These are phyloP conservation scores for Diversispora eburnea DNA, from an alignment of 192 early-diverging fungal species.

Conservation along the genomic window DNA sequence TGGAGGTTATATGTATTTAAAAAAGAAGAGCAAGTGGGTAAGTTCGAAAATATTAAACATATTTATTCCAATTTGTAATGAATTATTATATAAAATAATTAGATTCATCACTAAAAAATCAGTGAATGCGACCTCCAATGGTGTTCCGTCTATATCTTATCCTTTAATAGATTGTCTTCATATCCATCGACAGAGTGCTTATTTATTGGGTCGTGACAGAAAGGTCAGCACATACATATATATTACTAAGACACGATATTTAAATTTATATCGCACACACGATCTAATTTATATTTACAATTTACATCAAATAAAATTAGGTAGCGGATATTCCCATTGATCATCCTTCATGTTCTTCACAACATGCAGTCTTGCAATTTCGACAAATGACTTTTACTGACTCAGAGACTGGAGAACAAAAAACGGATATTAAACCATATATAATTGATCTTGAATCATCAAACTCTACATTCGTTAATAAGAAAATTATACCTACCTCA, in stretches of 20 bases:
- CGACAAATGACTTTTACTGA: conserved; percentile 59
- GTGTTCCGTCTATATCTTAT: conserved; percentile 13
- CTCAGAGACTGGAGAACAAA: conserved; percentile 13
- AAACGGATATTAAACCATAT: conserved; percentile 62
- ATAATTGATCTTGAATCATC: conserved; percentile 90
- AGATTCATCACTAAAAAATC: background rate
- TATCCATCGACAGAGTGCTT: conserved; percentile 83
- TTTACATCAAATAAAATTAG: conserved; percentile 24
- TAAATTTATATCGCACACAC: too few relatives aligned
- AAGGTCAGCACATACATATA: conserved; percentile 43
- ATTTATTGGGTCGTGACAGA: conserved; percentile 83
- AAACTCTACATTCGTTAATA: conserved; percentile 90
- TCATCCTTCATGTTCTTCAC: conserved; percentile 91
- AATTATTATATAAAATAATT: background rate
- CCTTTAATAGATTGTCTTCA: conserved; percentile 69
- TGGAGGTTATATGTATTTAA: conserved; percentile 96
- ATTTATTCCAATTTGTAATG: background rate
- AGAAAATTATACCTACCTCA: conserved; percentile 62
- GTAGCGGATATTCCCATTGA: conserved; percentile 92
- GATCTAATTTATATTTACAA: too few relatives aligned
- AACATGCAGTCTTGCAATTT: conserved; percentile 92
- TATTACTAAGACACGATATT: background rate
- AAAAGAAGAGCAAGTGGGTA: conserved; percentile 79
- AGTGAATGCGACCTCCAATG: background rate
- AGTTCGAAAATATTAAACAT: background rate